Evolutionary conservation across 108 stramenopile species (phyloP).

Genomic region (Bacterosira constricta): DNA sequence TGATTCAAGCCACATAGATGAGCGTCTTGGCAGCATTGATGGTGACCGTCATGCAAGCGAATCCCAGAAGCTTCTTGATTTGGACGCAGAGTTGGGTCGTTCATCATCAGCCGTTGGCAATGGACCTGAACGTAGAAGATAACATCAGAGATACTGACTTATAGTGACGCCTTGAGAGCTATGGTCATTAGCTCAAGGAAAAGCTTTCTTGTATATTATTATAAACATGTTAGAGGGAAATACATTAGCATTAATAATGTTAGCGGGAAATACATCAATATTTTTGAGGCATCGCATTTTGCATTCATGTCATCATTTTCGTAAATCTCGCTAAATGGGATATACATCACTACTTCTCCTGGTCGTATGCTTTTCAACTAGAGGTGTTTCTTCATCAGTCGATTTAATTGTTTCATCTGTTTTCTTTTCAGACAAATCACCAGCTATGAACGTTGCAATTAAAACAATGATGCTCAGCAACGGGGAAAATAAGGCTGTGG

Average conservation of each 20-base stretch:
- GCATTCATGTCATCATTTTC: too few species aligned
- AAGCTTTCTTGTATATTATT: too few species aligned
- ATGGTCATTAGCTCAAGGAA: too few species aligned
- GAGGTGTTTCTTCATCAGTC: neutral
- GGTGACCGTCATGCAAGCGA: constrained; percentile 7
- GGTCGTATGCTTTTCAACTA: neutral
- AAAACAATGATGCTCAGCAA: constrained; percentile 20
- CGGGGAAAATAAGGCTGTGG: constrained; percentile 43
- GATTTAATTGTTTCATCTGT: neutral
- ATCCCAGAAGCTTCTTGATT: constrained; percentile 1
- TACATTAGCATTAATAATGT: too few species aligned
- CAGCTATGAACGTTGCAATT: constrained; percentile 5
- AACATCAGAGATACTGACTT: too few species aligned
- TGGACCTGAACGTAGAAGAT: constrained; percentile 39
- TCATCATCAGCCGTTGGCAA: neutral
- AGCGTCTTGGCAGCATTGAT: neutral
- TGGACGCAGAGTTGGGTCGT: constrained; percentile 2
- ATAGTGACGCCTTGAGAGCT: too few species aligned
- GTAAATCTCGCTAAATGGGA: neutral
- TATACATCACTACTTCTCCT: neutral
- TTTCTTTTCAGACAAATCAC: constrained; percentile 3
- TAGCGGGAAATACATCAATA: too few species aligned
- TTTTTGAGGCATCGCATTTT: too few species aligned
- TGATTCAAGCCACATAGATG: neutral
- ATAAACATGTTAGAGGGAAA: too few species aligned